phyloP scores from a whole-genome alignment of 2,329 filamentous ascomycete species.

The Pseudogymnoascus sp. region DNA sequence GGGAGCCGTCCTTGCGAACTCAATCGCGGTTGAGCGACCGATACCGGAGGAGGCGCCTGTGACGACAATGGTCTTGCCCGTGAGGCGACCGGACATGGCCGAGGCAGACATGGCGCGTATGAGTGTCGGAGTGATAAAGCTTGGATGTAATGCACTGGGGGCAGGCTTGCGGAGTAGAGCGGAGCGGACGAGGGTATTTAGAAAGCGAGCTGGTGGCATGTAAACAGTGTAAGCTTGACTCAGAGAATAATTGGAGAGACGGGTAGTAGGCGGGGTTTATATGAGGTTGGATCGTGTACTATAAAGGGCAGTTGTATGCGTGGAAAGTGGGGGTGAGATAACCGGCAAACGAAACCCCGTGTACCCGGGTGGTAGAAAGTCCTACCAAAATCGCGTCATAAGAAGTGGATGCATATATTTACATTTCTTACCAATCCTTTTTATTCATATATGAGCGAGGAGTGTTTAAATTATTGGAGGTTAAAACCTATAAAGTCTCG shows the following conservation, averaged over 20 bases:
- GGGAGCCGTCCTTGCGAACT: conserved; percentile 83
- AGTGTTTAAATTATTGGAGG: neutral
- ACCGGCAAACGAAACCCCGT: neutral
- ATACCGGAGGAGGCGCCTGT: conserved; percentile 94
- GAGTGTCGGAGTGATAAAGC: neutral
- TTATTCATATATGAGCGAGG: neutral
- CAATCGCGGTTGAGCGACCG: conserved; percentile 72
- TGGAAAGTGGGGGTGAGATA: conserved; percentile 1
- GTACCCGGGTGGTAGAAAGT: neutral
- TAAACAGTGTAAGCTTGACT: neutral
- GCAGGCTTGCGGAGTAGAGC: neutral
- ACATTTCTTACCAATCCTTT: neutral
- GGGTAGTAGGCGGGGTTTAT: neutral
- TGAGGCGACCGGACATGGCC: conserved; percentile 71
- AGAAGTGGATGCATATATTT: neutral
- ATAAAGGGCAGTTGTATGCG: neutral
- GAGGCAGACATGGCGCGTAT: conserved; percentile 50
- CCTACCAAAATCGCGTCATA: neutral
- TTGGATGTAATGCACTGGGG: neutral
- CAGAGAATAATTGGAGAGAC: neutral
- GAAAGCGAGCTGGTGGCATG: neutral
- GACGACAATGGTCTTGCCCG: conserved; percentile 85
- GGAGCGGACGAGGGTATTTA: neutral
- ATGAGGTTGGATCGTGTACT: neutral
- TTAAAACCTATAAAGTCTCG: neutral